These are phyloP conservation scores for Elongisporangium senticosum DNA, from an alignment of 352 stramenopile genomes.

Conservation along the genomic window DNA sequence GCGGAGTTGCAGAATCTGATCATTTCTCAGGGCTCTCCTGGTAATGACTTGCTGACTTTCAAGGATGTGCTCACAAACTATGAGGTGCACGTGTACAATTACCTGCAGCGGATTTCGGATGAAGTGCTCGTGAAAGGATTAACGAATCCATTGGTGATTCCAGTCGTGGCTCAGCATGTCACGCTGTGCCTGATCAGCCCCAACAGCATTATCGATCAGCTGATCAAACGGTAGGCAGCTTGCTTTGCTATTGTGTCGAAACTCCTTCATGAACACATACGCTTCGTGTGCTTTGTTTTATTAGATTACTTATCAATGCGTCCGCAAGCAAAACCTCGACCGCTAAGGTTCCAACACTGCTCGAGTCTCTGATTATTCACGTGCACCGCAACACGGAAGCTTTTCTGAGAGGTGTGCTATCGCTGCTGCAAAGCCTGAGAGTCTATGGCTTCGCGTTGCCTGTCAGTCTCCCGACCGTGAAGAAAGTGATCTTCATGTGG, in stretches of 20 bases:
- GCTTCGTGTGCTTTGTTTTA: not conserved
- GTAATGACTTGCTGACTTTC: slow-evolving; percentile 25
- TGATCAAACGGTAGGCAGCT: slow-evolving; percentile 54
- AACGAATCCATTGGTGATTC: slow-evolving; percentile 69
- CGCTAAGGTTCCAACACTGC: slow-evolving; percentile 34
- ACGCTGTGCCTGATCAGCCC: slow-evolving; percentile 69
- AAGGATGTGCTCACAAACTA: slow-evolving; percentile 37
- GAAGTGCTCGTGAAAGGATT: slow-evolving; percentile 74
- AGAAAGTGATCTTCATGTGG: slow-evolving; percentile 75
- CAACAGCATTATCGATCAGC: slow-evolving; percentile 43
- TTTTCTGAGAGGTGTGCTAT: slow-evolving; percentile 64
- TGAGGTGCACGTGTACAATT: slow-evolving; percentile 38
- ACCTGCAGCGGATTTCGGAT: slow-evolving; percentile 57
- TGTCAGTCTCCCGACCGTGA: slow-evolving; percentile 53
- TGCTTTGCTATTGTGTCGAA: not conserved
- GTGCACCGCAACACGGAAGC: slow-evolving; percentile 70
- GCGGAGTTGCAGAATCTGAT: slow-evolving; percentile 63
- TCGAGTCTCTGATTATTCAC: slow-evolving; percentile 61
- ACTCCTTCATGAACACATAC: not conserved
- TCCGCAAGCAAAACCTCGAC: slow-evolving; percentile 40
- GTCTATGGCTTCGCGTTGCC: slow-evolving; percentile 52
- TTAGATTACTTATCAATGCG: slow-evolving; percentile 50
- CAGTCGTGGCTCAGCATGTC: slow-evolving; percentile 76
- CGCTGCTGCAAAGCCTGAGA: slow-evolving; percentile 59
- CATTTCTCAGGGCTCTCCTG: slow-evolving; percentile 18